Percentiles rank a stretch among this genome's conserved stretches.
Evolutionary conservation across 2,329 filamentous ascomycete genomes (phyloP).

Genomic region (Ophiostoma piceae): DNA sequence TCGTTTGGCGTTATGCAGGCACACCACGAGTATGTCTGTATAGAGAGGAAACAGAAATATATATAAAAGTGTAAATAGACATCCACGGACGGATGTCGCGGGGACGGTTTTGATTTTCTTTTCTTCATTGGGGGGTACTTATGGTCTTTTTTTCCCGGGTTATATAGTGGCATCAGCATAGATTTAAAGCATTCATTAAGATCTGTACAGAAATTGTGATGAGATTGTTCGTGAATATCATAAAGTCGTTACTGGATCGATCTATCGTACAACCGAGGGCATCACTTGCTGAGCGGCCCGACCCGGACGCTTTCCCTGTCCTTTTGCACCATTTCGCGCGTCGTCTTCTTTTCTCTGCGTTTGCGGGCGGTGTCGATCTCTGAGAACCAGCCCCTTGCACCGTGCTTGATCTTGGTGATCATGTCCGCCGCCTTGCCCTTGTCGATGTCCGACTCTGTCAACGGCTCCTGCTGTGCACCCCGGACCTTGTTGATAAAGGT

Average conservation of each 20-base stretch:
- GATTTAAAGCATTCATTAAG: background rate
- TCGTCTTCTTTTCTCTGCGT: slow-evolving; percentile 34
- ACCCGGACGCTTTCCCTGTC: slow-evolving; percentile 51
- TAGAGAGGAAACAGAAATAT: background rate
- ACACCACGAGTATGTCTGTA: background rate
- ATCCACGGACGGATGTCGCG: background rate
- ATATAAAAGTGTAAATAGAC: slow-evolving; percentile 30
- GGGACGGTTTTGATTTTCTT: background rate
- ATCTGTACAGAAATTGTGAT: background rate
- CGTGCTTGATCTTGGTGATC: slow-evolving; percentile 88
- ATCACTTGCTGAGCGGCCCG: slow-evolving; percentile 39
- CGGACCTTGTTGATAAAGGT: slow-evolving; percentile 64
- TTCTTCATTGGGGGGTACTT: background rate
- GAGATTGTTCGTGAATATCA: background rate
- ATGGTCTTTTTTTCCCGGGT: background rate
- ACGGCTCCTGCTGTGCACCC: slow-evolving; percentile 43
- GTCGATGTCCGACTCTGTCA: slow-evolving; percentile 55
- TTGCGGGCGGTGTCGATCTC: slow-evolving; percentile 47
- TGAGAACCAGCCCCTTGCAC: slow-evolving; percentile 61
- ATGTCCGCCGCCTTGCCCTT: slow-evolving; percentile 82
- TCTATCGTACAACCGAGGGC: background rate
- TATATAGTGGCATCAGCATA: slow-evolving; percentile 6
- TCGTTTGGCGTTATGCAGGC: background rate
- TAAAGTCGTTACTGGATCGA: background rate
- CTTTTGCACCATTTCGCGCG: slow-evolving; percentile 38